Conservation (phyloP, 257 asterid species). For the Thymus quinquecostatus region DNA sequence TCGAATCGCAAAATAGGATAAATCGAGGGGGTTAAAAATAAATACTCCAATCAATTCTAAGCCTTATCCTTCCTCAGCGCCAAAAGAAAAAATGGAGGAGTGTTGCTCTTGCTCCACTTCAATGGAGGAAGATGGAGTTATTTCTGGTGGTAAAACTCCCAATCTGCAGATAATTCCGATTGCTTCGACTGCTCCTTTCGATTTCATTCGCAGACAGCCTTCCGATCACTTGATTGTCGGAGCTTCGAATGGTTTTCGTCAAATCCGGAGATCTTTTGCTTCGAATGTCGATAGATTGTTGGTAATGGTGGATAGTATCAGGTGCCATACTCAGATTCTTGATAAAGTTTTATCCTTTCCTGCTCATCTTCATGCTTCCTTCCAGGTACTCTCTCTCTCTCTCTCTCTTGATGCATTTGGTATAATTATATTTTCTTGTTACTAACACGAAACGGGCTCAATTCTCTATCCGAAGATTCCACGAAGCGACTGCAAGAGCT, state of each 20-base stretch:
- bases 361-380: constrained; percentile 49
- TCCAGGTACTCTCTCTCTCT: constrained; percentile 50
- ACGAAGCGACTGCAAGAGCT: constrained; percentile 40
- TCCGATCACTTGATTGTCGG: constrained; percentile 43
- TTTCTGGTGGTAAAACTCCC: constrained; percentile 26
- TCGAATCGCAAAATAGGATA: too few relatives aligned
- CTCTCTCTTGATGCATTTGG: background rate
- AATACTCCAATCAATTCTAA: background rate
- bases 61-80: background rate
- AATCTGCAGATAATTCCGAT: constrained; percentile 48
- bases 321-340: constrained; percentile 46
- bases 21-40: too few relatives aligned
- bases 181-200: constrained; percentile 41
- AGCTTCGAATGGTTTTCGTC: constrained; percentile 49
- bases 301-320: constrained; percentile 39
- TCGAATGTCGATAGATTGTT: constrained; percentile 46
- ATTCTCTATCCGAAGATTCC: constrained; percentile 48
- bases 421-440: background rate
- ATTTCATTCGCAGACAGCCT: constrained; percentile 39
- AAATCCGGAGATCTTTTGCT: constrained; percentile 45
- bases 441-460: background rate
- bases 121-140: constrained; percentile 9
- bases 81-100: constrained; percentile 22
- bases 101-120: constrained; percentile 24
- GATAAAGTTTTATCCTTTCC: constrained; percentile 49